These are phyloP conservation scores for Lippia alba DNA, from an alignment of 305 asterid genomes.

Conservation along the genomic window DNA sequence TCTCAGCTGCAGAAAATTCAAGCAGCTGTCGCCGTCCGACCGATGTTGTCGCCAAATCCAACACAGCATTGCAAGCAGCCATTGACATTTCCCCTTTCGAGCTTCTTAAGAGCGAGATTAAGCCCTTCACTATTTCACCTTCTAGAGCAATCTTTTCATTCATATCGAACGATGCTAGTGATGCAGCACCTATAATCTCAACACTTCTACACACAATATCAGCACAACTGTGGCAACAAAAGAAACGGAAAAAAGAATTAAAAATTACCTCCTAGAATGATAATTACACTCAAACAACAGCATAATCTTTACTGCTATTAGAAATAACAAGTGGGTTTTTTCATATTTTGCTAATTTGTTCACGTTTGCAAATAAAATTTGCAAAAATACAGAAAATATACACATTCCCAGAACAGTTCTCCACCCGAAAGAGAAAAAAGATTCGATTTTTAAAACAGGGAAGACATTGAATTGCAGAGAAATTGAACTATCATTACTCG, in stretches of 20 bases:
- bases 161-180: conserved; percentile 60
- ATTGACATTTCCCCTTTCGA: conserved; percentile 43
- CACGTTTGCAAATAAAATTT: background rate
- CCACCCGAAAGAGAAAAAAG: background rate
- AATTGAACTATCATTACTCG: conserved; percentile 44
- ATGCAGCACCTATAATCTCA: conserved; percentile 65
- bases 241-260: background rate
- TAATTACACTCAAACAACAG: conserved; percentile 5
- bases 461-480: background rate
- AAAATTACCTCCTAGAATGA: background rate
- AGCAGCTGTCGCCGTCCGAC: conserved; percentile 58
- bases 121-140: conserved; percentile 53
- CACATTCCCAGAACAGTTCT: background rate
- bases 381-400: background rate
- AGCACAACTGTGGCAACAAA: conserved; percentile 43
- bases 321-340: background rate
- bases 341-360: background rate
- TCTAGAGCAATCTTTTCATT: conserved; percentile 65
- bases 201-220: conserved; percentile 54
- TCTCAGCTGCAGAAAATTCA: conserved; percentile 55
- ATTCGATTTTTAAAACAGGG: background rate
- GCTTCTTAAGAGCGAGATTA: conserved; percentile 51
- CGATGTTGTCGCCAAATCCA: conserved; percentile 73
- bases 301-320: too few relatives aligned
- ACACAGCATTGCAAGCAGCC: conserved; percentile 74